These are phyloP conservation scores for Hyaloscypha variabilis DNA, from an alignment of 495 filamentous ascomycete genomes.

Conservation along the genomic window DNA sequence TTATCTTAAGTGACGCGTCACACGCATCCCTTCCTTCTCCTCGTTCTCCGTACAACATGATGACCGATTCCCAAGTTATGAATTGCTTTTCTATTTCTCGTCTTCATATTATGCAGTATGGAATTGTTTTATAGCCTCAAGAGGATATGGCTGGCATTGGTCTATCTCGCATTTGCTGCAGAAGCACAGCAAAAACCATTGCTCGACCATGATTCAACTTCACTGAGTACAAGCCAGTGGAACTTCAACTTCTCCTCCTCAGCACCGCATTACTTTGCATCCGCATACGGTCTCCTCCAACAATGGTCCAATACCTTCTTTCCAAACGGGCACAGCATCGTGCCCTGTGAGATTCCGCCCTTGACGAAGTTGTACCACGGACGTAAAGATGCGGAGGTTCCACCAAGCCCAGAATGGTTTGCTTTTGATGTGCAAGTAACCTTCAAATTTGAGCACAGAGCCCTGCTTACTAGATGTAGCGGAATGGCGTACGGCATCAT, in stretches of 20 bases:
- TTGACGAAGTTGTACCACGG: slow-evolving; percentile 47
- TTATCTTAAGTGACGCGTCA: too few relatives aligned
- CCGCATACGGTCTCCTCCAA: slow-evolving; percentile 41
- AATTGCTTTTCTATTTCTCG: not conserved
- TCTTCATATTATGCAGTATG: not conserved
- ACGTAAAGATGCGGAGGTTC: slow-evolving; percentile 34
- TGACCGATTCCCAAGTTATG: not conserved
- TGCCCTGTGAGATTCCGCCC: slow-evolving; percentile 39
- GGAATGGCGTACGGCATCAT: slow-evolving; percentile 51
- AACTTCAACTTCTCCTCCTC: slow-evolving; percentile 40
- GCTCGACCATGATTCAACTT: not conserved
- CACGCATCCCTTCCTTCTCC: too few relatives aligned
- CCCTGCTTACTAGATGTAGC: slow-evolving; percentile 17
- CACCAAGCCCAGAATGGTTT: slow-evolving; percentile 47
- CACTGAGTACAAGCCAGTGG: slow-evolving; percentile 6
- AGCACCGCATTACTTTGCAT: slow-evolving; percentile 44
- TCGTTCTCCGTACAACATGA: not conserved
- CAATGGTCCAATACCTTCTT: slow-evolving; percentile 47
- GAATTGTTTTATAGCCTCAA: not conserved
- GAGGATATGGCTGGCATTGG: not conserved
- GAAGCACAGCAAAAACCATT: not conserved
- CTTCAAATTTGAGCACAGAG: not conserved
- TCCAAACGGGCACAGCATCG: slow-evolving; percentile 45
- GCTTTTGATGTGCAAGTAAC: slow-evolving; percentile 42
- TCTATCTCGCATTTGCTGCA: not conserved